Percentiles rank a stretch among this genome's conserved stretches.
Conservation (phyloP, 2,329 filamentous ascomycete species). For the Alternaria triticimaculans region DNA sequence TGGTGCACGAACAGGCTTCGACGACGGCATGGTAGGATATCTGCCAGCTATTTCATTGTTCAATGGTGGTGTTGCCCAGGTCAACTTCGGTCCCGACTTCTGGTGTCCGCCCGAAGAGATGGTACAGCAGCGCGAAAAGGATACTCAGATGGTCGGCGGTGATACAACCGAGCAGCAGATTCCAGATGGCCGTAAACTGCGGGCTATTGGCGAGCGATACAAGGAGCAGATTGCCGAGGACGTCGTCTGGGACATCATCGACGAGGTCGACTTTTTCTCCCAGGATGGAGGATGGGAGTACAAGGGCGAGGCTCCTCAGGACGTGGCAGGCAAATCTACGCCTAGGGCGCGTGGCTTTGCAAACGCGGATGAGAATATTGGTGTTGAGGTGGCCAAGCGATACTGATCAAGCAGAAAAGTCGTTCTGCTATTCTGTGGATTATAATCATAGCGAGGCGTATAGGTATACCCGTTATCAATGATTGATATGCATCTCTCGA, state of each 20-base stretch:
- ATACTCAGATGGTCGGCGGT: conserved; percentile 38
- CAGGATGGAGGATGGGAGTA: conserved; percentile 64
- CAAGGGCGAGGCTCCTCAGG: conserved; percentile 43
- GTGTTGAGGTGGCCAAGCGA: conserved; percentile 45
- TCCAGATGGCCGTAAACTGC: conserved; percentile 50
- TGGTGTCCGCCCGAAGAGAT: conserved; percentile 80
- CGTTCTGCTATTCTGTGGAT: background rate
- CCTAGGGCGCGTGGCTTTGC: conserved; percentile 47
- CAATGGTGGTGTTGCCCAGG: conserved; percentile 85
- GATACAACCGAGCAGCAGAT: conserved; percentile 18
- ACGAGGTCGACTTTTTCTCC: conserved; percentile 91
- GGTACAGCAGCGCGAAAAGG: conserved; percentile 48
- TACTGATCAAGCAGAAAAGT: conserved; percentile 25
- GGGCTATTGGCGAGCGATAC: conserved; percentile 78
- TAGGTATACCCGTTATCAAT: conserved; percentile 16
- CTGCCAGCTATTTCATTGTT: conserved; percentile 94
- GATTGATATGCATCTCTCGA: background rate
- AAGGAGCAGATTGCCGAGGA: conserved; percentile 95
- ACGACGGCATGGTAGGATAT: conserved; percentile 95
- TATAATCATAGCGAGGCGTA: conserved; percentile 9
- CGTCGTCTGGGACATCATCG: conserved; percentile 87
- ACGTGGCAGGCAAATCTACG: conserved; percentile 44
- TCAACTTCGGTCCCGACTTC: conserved; percentile 93
- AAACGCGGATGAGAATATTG: conserved; percentile 47
- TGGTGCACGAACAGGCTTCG: conserved; percentile 82